Evolutionary conservation across 257 asterid species (phyloP).

Genomic region (Henckelia pumila): DNA sequence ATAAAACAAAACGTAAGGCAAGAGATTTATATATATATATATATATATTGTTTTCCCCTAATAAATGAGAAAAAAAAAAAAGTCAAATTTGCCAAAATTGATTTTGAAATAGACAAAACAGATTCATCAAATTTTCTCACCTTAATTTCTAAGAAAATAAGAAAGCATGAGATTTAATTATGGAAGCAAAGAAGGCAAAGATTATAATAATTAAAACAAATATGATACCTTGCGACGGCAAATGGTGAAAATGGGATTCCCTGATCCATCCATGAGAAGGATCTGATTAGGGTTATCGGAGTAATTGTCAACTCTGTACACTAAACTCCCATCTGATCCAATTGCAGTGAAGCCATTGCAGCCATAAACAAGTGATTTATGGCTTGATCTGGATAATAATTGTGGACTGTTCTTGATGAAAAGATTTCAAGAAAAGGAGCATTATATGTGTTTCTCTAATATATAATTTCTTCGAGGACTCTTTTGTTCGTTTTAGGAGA

Average conservation of each 20-base stretch:
- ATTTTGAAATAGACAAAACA: too few species aligned
- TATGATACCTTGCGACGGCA: constrained; percentile 54
- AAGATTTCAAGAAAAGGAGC: constrained; percentile 49
- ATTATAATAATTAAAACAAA: too few species aligned
- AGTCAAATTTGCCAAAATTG: too few species aligned
- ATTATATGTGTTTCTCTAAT: constrained; percentile 29
- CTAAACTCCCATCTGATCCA: constrained; percentile 55
- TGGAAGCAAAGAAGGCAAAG: too few species aligned
- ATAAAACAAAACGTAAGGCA: neutral
- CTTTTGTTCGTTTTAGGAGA: constrained; percentile 11
- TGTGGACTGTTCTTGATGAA: constrained; percentile 41
- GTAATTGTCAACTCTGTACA: constrained; percentile 71
- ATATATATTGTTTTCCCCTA: too few species aligned
- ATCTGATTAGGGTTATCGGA: constrained; percentile 35
- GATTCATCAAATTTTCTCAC: neutral
- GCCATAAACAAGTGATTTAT: constrained; percentile 63
- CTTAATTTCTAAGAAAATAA: neutral
- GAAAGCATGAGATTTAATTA: neutral
- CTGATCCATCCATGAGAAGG: constrained; percentile 70
- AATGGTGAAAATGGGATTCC: constrained; percentile 59
- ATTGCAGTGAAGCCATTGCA: constrained; percentile 77
- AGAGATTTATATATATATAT: too few species aligned
- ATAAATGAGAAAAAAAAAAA: too few species aligned
- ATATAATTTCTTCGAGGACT: neutral
- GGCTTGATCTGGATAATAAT: constrained; percentile 32